These are phyloP conservation scores for Letharia lupina DNA, from an alignment of 495 filamentous ascomycete genomes.

Conservation along the genomic window DNA sequence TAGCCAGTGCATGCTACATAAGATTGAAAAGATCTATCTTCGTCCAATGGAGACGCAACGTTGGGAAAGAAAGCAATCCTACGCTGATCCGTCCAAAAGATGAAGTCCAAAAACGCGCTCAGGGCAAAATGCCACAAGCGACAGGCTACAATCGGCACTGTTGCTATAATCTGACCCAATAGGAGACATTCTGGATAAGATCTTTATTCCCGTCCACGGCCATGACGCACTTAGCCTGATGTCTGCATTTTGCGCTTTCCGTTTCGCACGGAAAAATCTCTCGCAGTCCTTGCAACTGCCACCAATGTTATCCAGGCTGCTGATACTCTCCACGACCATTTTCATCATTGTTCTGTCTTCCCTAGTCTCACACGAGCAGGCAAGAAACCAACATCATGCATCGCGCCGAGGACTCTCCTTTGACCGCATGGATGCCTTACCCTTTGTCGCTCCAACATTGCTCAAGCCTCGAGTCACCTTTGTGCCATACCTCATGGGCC, in stretches of 20 bases:
- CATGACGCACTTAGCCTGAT: neutral
- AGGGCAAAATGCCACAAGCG: neutral
- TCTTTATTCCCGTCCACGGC: neutral
- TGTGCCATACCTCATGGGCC: neutral
- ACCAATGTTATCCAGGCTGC: neutral
- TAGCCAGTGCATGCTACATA: too few species aligned
- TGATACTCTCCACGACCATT: neutral
- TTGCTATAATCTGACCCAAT: neutral
- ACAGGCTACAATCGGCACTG: neutral
- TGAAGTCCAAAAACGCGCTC: neutral
- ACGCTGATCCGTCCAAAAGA: neutral
- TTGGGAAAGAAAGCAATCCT: neutral
- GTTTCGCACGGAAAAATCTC: neutral
- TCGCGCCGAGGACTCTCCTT: neutral
- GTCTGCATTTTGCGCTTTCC: neutral
- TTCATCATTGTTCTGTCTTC: neutral
- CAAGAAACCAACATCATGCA: neutral
- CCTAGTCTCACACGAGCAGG: neutral
- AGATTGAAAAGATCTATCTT: too few species aligned
- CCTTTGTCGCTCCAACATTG: neutral
- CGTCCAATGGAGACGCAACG: neutral
- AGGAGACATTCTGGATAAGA: neutral
- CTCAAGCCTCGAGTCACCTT: neutral
- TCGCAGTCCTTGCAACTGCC: neutral
- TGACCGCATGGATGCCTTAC: neutral